phyloP scores from a whole-genome alignment of 2,329 filamentous ascomycete species.

The Hawksworthiomyces lignivorus region DNA sequence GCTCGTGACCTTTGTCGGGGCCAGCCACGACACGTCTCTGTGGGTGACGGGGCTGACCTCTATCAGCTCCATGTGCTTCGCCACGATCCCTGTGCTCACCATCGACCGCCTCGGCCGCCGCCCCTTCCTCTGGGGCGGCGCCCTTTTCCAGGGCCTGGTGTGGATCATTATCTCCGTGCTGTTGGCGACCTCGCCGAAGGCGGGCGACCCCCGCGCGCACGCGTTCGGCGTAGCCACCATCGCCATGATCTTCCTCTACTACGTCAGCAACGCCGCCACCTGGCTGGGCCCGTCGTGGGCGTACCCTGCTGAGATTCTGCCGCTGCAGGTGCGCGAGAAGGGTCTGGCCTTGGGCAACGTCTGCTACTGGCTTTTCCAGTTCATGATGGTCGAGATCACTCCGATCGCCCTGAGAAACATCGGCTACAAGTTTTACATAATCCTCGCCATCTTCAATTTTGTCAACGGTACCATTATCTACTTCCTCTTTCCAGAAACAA shows the following conservation, averaged over 20 bases:
- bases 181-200: conserved; percentile 1
- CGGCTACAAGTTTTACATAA: conserved; percentile 5
- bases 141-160: neutral
- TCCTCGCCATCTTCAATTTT: conserved; percentile 3
- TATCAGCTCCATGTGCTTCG: neutral
- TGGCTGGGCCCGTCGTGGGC: conserved; percentile 34
- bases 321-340: conserved; percentile 50
- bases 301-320: conserved; percentile 67
- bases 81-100: conserved; percentile 9
- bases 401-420: conserved; percentile 31
- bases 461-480: neutral
- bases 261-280: neutral
- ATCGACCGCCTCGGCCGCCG: conserved; percentile 21
- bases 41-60: conserved; percentile 37
- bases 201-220: conserved; percentile 1
- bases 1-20: conserved; percentile 38
- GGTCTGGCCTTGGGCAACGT: conserved; percentile 56
- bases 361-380: conserved; percentile 18
- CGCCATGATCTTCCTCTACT: conserved; percentile 13
- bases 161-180: conserved; percentile 10
- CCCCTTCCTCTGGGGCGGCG: conserved; percentile 1
- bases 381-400: conserved; percentile 32
- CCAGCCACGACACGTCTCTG: conserved; percentile 36
- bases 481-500: conserved; percentile 5
- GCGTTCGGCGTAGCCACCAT: conserved; percentile 12